Evolutionary conservation across 2,329 filamentous ascomycete genomes (phyloP), one percentile per base, ranked within the genome.

Genomic region (Akanthomyces muscarius): DNA sequence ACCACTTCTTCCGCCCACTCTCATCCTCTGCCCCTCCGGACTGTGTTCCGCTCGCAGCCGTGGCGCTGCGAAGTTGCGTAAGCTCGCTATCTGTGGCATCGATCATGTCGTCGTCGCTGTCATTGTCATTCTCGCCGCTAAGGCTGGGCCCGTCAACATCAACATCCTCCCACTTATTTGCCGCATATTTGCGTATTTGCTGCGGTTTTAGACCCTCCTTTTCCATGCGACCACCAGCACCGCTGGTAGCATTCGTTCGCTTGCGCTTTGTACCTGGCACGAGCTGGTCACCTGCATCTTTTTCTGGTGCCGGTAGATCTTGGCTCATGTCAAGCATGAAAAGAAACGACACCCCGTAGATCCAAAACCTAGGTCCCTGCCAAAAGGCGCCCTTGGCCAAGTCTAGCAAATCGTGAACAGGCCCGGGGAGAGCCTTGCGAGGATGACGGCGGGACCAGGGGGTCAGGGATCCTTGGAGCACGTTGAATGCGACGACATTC

Each of bases 241-340:
- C 84, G 18, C 72, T 79, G 18, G 79, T 79, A 16, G 73, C 71
- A 8, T 77, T 80, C 11, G 70, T 71, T 51, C 84, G 78, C 76
- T 86, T 86, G 63, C 84, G 80, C 74, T 86, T 86, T 69, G 70
- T 82, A 64, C 74, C 77, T 65, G 66, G 70, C 66, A 68, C 66
- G 73, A 75, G 65, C 47, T 56, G 51, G 41, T 75, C 72, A n/a
- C 71, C 67, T 3, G 16, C 18, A 18, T 73, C 69, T 1, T 66
- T 67, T 1, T 67, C 63, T 1, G 70, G 66, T 44, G 71, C 69
- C n/a, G 71, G 71, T 30, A 95, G 82, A 73, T 97, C 89, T 69
- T 84, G 83, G 23, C 85, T 84, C 36, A 96, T 78, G 73, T 98
- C 92, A 65, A 99, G 86, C 93, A 98, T 98, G 78, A 91, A 92